These are phyloP conservation scores for Chaetomidium leptoderma DNA, from an alignment of 495 filamentous ascomycete genomes.

Conservation along the genomic window DNA sequence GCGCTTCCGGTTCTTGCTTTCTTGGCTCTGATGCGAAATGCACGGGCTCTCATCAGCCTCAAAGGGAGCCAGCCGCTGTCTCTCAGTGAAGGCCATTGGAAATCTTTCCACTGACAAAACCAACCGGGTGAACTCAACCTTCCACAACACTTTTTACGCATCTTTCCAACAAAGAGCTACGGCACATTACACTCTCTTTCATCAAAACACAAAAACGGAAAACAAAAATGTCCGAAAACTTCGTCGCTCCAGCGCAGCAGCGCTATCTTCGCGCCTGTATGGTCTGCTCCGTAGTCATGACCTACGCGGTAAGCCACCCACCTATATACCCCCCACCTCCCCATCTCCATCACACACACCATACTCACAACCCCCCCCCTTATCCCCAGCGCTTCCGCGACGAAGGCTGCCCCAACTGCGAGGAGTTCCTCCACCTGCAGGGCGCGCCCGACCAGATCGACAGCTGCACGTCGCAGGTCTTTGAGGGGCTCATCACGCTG, in stretches of 20 bases:
- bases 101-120: too few species aligned
- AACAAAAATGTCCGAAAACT: constrained; percentile 45
- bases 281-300: constrained; percentile 92
- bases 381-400: constrained; percentile 64
- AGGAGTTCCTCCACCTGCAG: constrained; percentile 76
- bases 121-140: not conserved
- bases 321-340: not conserved
- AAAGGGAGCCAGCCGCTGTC: too few species aligned
- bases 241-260: constrained; percentile 62
- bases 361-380: constrained; percentile 9
- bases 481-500: constrained; percentile 80
- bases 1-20: constrained; percentile 3
- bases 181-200: not conserved
- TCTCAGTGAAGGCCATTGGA: too few species aligned
- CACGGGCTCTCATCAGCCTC: too few species aligned
- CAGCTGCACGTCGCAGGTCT: constrained; percentile 92
- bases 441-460: constrained; percentile 74
- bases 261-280: constrained; percentile 93
- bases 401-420: constrained; percentile 94
- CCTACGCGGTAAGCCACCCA: constrained; percentile 55
- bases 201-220: not conserved
- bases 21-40: not conserved
- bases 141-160: not conserved
- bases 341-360: constrained; percentile 16
- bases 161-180: not conserved